These are phyloP conservation scores for Penicillium salamii DNA, from an alignment of 495 filamentous ascomycete species.

Conservation along the genomic window DNA sequence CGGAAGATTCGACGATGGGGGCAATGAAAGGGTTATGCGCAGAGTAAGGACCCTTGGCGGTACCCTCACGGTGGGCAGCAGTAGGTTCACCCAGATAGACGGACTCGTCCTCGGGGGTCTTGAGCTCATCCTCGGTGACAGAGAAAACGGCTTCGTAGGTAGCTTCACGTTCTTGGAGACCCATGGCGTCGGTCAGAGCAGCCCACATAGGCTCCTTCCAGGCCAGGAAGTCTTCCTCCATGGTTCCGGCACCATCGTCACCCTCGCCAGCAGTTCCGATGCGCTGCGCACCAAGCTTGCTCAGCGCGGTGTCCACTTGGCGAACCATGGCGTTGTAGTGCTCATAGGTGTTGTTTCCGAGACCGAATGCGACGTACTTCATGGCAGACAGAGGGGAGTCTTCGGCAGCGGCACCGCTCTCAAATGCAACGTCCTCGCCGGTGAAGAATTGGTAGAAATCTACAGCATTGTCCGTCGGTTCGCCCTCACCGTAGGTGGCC, in stretches of 20 bases:
- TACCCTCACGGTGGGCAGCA: slow-evolving; percentile 87
- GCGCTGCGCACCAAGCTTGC: slow-evolving; percentile 75
- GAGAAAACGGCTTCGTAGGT: slow-evolving; percentile 92
- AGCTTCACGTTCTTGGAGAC: slow-evolving; percentile 90
- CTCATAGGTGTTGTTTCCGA: slow-evolving; percentile 98
- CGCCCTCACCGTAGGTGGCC: slow-evolving; percentile 96
- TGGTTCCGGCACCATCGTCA: slow-evolving; percentile 96
- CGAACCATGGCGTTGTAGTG: slow-evolving; percentile 99
- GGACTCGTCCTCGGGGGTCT: slow-evolving; percentile 72
- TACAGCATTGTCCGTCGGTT: slow-evolving; percentile 97
- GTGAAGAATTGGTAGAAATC: slow-evolving; percentile 98
- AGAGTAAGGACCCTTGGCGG: slow-evolving; percentile 86
- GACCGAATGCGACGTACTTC: slow-evolving; percentile 92
- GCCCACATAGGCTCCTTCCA: slow-evolving; percentile 99
- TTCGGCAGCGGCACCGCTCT: slow-evolving; percentile 57
- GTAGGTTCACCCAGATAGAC: slow-evolving; percentile 98
- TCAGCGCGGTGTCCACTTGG: slow-evolving; percentile 74
- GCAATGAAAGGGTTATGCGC: slow-evolving; percentile 97
- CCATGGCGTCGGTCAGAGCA: slow-evolving; percentile 75
- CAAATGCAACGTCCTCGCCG: slow-evolving; percentile 76
- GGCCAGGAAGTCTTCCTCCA: slow-evolving; percentile 98
- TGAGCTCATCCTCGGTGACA: slow-evolving; percentile 71
- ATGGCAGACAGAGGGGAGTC: slow-evolving; percentile 78
- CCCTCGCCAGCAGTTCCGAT: slow-evolving; percentile 91
- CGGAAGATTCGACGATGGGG: slow-evolving; percentile 83